These are phyloP conservation scores for Tylopilus balloui DNA, from an alignment of 768 basidiomycete species.

Conservation along the genomic window DNA sequence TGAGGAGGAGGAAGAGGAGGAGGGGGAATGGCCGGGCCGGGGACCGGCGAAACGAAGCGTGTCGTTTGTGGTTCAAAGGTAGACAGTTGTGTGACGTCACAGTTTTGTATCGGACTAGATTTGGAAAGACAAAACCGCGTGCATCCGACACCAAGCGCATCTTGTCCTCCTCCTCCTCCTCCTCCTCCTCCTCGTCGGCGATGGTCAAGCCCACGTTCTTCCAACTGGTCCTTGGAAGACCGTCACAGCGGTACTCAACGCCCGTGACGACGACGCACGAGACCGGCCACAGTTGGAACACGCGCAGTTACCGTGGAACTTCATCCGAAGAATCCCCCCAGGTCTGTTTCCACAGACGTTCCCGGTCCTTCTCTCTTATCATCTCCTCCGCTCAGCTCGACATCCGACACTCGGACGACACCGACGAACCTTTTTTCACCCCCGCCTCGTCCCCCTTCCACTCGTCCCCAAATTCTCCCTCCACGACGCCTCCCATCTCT, in stretches of 20 bases:
- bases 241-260: constrained; percentile 56
- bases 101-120: constrained; percentile 19
- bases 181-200: constrained; percentile 9
- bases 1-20: constrained; percentile 38
- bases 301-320: constrained; percentile 7
- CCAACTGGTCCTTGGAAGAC: constrained; percentile 57
- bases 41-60: constrained; percentile 38
- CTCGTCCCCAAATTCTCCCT: constrained; percentile 18
- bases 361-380: constrained; percentile 3
- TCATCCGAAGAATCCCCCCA: constrained; percentile 8
- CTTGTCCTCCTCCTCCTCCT: not conserved
- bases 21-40: constrained; percentile 39
- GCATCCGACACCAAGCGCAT: constrained; percentile 8
- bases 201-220: constrained; percentile 57
- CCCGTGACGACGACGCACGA: constrained; percentile 18
- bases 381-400: constrained; percentile 11
- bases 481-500: constrained; percentile 23
- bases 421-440: constrained; percentile 52
- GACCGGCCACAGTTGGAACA: constrained; percentile 1
- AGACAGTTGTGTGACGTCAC: constrained; percentile 23
- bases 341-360: constrained; percentile 16
- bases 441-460: constrained; percentile 18
- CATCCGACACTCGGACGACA: constrained; percentile 23
- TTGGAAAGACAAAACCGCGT: constrained; percentile 22
- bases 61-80: constrained; percentile 5